Percentiles rank a stretch among this genome's conserved stretches.
Conservation (phyloP, 2,329 filamentous ascomycete genomes). For the Pseudophaeomoniella oleicola region DNA sequence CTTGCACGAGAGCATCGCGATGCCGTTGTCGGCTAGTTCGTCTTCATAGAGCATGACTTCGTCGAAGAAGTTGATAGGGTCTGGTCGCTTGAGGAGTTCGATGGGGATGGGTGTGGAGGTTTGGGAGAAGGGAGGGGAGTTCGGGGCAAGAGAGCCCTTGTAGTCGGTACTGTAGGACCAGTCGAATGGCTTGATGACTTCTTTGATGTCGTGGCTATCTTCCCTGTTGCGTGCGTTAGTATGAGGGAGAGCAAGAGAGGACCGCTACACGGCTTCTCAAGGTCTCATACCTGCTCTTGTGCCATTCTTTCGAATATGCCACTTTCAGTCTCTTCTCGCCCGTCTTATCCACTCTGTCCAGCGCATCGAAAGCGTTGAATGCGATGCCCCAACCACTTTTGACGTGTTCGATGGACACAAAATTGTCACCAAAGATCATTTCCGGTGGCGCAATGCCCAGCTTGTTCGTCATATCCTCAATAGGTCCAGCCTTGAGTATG, state of each 20-base stretch:
- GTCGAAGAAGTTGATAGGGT: slow-evolving; percentile 94
- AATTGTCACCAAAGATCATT: slow-evolving; percentile 98
- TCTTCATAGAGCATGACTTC: slow-evolving; percentile 94
- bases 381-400: slow-evolving; percentile 61
- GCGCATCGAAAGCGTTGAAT: slow-evolving; percentile 75
- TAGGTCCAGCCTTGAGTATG: slow-evolving; percentile 82
- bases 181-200: slow-evolving; percentile 91
- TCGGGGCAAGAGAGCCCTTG: slow-evolving; percentile 46
- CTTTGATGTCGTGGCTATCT: slow-evolving; percentile 73
- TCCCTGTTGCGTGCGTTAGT: slow-evolving; percentile 34
- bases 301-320: slow-evolving; percentile 83
- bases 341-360: slow-evolving; percentile 89
- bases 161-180: slow-evolving; percentile 95
- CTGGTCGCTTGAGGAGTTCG: slow-evolving; percentile 70
- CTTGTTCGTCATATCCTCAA: slow-evolving; percentile 66
- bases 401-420: slow-evolving; percentile 59
- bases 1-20: slow-evolving; percentile 80
- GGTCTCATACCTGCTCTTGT: slow-evolving; percentile 43
- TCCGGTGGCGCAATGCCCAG: slow-evolving; percentile 83
- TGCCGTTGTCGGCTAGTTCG: slow-evolving; percentile 94
- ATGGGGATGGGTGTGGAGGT: slow-evolving; percentile 54
- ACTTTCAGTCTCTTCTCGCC: slow-evolving; percentile 83
- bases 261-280: slow-evolving; percentile 20
- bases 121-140: slow-evolving; percentile 21
- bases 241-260: not conserved